Conservation (phyloP, 169 alveolate species). For the Blepharisma undulans region DNA sequence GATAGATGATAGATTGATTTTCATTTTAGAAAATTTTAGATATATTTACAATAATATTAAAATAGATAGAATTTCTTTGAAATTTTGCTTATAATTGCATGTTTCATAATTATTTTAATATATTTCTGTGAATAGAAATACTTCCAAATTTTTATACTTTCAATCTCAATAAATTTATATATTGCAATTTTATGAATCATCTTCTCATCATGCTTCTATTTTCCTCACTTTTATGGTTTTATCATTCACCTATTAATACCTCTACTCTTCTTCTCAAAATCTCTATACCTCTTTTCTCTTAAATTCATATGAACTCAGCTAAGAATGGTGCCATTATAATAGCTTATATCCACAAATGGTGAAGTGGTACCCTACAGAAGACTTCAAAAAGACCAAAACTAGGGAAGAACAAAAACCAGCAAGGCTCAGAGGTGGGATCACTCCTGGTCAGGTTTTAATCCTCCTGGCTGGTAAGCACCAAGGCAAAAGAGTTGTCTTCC, state of each 20-base stretch:
- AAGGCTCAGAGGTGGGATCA: conserved; percentile 24
- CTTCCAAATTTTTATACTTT: background rate
- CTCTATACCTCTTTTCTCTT: background rate
- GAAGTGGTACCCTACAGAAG: conserved; percentile 51
- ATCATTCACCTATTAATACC: background rate
- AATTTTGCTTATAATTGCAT: no score
- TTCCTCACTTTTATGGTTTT: no score
- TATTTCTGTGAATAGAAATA: background rate
- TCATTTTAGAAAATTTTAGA: no score
- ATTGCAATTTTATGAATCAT: background rate
- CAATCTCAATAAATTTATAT: background rate
- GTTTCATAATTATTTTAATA: no score
- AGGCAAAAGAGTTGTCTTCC: conserved; percentile 87
- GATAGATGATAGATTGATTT: background rate
- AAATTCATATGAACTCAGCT: background rate
- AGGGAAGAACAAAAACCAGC: background rate
- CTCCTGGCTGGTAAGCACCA: conserved; percentile 81
- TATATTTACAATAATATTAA: no score
- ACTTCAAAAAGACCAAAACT: conserved; percentile 4
- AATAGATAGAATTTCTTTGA: background rate
- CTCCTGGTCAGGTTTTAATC: conserved; percentile 75
- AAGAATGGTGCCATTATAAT: background rate
- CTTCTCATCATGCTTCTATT: no score
- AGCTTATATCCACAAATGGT: conserved; percentile 15
- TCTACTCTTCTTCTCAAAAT: background rate